A percentile compares a stretch with the other conserved stretches of the same genome.
These are phyloP conservation scores for Sisymbrium altissimum DNA, from an alignment of 345 rosid species.

Conservation along the genomic window DNA sequence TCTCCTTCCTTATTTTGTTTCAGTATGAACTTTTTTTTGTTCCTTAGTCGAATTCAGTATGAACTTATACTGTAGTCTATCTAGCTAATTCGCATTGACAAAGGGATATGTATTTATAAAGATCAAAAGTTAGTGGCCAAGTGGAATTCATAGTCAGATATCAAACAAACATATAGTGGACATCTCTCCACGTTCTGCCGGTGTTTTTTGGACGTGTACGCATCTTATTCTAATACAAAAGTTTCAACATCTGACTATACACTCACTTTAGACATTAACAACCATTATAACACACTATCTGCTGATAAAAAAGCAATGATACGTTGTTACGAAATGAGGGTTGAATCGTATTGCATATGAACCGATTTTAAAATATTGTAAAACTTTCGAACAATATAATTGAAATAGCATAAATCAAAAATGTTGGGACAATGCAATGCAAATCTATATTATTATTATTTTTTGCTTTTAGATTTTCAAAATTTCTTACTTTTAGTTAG, in stretches of 20 bases:
- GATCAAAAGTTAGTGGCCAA: constrained; percentile 18
- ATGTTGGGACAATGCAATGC: not conserved
- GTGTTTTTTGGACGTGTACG: constrained; percentile 24
- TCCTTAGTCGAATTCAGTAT: not conserved
- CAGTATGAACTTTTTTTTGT: too few relatives aligned
- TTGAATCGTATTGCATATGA: not conserved
- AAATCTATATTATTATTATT: not conserved
- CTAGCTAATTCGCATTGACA: not conserved
- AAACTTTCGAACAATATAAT: not conserved
- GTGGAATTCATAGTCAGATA: constrained; percentile 35
- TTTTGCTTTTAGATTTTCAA: not conserved
- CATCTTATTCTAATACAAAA: not conserved
- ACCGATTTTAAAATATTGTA: not conserved
- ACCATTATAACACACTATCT: not conserved
- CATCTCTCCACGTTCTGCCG: constrained; percentile 9
- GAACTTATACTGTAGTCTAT: not conserved
- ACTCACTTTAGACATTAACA: not conserved
- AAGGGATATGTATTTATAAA: not conserved
- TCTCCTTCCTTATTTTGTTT: too few relatives aligned
- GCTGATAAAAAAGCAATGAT: not conserved
- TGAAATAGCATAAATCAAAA: not conserved
- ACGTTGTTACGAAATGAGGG: not conserved
- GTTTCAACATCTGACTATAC: constrained; percentile 13
- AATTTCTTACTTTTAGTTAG: not conserved
- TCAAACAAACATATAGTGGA: constrained; percentile 30